Evolutionary conservation across 169 alveolate species (phyloP), one percentile per base, ranked within the genome.

Genomic region (Theileria orientalis): DNA sequence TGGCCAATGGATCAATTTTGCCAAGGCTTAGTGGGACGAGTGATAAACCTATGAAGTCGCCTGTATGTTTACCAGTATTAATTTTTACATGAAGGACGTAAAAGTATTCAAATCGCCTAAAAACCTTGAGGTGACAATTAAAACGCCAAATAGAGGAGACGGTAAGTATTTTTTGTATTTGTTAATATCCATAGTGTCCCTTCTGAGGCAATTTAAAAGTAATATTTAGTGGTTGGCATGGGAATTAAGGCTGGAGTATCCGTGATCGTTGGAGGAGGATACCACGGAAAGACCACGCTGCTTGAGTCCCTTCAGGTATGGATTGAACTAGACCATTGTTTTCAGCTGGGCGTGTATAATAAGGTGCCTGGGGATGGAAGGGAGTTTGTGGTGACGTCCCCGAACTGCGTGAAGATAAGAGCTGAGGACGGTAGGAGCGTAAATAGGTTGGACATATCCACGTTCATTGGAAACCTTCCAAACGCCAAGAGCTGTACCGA

Each of bases 191-290:
- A 44, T n/a, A n/a, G n/a, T n/a, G n/a, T n/a, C n/a, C n/a, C n/a
- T n/a, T n/a, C n/a, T n/a, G n/a, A n/a, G n/a, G n/a, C n/a, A n/a
- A n/a, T n/a, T n/a, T n/a, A n/a, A n/a, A n/a, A n/a, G n/a, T n/a
- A n/a, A n/a, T n/a, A n/a, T 37, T 57, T 37, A 30, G 76, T 90
- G 6, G 30, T 49, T 3, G 94, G 94, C 54, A 84, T 90, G 92
- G 94, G 91, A 29, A 63, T 90, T 51, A 77, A 69, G 57, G 59
- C 62, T 3, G 95, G 95, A 19, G 83, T 91, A 49, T 85, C 92
- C 0, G 64, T 91, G 62, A 88, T 91, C 29, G 93, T 87, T 6
- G 95, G 95, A 1, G 95, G 95, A 0, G 95, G 95, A 25, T 91
- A 87, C 77, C 95, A 91, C 69, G 95, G 95, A 25, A 91, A 91